Percentiles rank a stretch among this genome's conserved stretches.
Evolutionary conservation across 2,329 filamentous ascomycete genomes (phyloP).

Genomic region (Albifimbria verrucaria): DNA sequence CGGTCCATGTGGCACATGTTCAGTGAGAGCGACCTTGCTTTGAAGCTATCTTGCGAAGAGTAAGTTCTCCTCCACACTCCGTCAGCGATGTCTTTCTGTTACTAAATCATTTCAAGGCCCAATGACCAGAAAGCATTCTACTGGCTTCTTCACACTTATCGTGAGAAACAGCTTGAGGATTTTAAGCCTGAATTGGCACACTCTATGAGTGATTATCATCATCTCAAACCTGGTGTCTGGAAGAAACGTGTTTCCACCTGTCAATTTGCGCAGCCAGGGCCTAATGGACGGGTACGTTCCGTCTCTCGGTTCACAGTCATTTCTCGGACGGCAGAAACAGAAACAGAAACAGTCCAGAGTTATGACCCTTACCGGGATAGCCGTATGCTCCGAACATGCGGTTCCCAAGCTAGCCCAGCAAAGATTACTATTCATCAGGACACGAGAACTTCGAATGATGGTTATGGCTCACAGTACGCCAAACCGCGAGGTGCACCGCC

Average conservation of each 20-base stretch:
- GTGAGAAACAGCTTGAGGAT: slow-evolving; percentile 81
- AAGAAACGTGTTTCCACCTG: slow-evolving; percentile 60
- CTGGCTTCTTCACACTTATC: slow-evolving; percentile 75
- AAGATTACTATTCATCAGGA: slow-evolving; percentile 67
- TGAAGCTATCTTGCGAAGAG: slow-evolving; percentile 64
- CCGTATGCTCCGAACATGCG: slow-evolving; percentile 36
- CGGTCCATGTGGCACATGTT: slow-evolving; percentile 90
- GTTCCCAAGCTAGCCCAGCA: slow-evolving; percentile 55
- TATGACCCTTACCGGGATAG: slow-evolving; percentile 85
- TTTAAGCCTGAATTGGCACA: slow-evolving; percentile 79
- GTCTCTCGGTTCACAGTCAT: slow-evolving; percentile 64
- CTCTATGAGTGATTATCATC: slow-evolving; percentile 89
- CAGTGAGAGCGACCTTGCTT: slow-evolving; percentile 66
- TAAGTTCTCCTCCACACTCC: slow-evolving; percentile 37
- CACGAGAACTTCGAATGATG: slow-evolving; percentile 23
- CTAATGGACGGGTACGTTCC: slow-evolving; percentile 47
- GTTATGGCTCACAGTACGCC: slow-evolving; percentile 21
- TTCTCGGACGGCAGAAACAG: slow-evolving; percentile 55
- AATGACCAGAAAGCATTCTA: slow-evolving; percentile 97
- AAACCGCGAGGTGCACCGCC: slow-evolving; percentile 34
- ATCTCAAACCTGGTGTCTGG: slow-evolving; percentile 59
- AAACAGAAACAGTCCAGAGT: slow-evolving; percentile 53
- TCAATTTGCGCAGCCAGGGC: slow-evolving; percentile 49
- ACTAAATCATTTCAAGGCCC: slow-evolving; percentile 45
- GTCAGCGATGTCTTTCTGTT: background rate